Base-by-base conservation (phyloP, 2,329 filamentous ascomycete species). In the Aureobasidium sp. region DNA sequence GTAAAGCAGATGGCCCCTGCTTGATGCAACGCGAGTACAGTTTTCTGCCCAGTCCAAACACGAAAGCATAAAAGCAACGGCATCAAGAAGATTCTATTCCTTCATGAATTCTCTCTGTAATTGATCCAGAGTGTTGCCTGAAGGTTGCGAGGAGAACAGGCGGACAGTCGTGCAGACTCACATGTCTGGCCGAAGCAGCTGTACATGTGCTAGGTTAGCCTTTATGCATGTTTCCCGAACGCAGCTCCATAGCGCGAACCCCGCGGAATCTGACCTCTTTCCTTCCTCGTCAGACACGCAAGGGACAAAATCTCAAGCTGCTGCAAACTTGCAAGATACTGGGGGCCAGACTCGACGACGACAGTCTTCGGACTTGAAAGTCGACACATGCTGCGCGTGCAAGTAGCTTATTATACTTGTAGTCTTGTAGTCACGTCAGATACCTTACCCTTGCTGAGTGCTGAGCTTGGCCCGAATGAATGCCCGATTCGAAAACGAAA, bases 351-450 rank as follows among this genome's bases (percentile, higher is more conserved):
- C 44, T 37, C 21, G 14, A 37, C 32, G 22, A 37, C 22, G 21
- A n/a, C n/a, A n/a, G 27, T 45, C 14, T n/a, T 32, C 41, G 41
- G 41, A 45, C 41, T 45, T 45, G 24, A 30, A 6, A 7, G 6
- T 12, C 7, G 14, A 29, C n/a, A 6, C 19, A 29, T 29, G 12
- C 27, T 29, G 27, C 27, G 27, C 12, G 27, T 29, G n/a, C n/a
- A n/a, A n/a, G n/a, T 29, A 29, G 27, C 40, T 16, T 24, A 22
- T 40, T 30, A n/a, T 27, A 22, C 16, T 32, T n/a, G 41, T 45
- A 45, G n/a, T n/a, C 44, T 25, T 48, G 32, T 35, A 37, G 44
- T 37, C 27, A 48, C 32, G 22, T 48, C 44, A 37, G 44, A 37
- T 27, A 48, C 44, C 44, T 12, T 32, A 32, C 17, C 41, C 41